Percentiles rank a stretch among this genome's conserved stretches.
Conservation (phyloP, 768 basidiomycete species). For the Tulasnella sp. region DNA sequence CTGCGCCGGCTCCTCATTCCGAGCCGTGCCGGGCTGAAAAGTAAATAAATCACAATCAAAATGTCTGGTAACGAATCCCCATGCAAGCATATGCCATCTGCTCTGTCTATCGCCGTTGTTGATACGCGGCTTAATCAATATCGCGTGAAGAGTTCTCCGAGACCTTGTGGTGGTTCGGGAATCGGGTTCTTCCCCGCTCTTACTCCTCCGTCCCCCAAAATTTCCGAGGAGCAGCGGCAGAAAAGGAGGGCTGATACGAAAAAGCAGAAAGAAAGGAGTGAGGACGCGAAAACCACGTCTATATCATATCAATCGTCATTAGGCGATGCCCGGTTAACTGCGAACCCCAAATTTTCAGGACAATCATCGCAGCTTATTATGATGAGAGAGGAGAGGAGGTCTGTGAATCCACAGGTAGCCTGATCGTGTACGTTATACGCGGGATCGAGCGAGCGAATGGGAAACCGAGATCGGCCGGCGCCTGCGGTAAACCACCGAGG, state of each 20-base stretch:
- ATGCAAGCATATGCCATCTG: neutral
- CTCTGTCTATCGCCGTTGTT: neutral
- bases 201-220: slow-evolving; percentile 1
- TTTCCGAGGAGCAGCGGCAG: neutral
- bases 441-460: neutral
- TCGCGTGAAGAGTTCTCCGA: neutral
- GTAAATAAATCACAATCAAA: neutral
- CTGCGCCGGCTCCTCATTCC: slow-evolving; percentile 3
- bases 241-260: neutral
- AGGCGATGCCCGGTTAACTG: too few species aligned
- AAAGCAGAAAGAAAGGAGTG: neutral
- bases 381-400: neutral
- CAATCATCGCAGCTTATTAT: neutral
- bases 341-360: neutral
- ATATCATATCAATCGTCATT: neutral
- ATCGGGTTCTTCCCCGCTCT: neutral
- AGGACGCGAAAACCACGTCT: too few species aligned
- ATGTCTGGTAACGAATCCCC: neutral
- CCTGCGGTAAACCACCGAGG: neutral
- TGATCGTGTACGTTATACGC: neutral
- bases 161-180: neutral
- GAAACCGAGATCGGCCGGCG: slow-evolving; percentile 6
- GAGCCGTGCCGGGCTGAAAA: neutral
- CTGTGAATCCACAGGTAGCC: neutral
- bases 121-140: neutral